phyloP scores from a whole-genome alignment of 78 protist species.

The Dictyostelium intermedium region DNA sequence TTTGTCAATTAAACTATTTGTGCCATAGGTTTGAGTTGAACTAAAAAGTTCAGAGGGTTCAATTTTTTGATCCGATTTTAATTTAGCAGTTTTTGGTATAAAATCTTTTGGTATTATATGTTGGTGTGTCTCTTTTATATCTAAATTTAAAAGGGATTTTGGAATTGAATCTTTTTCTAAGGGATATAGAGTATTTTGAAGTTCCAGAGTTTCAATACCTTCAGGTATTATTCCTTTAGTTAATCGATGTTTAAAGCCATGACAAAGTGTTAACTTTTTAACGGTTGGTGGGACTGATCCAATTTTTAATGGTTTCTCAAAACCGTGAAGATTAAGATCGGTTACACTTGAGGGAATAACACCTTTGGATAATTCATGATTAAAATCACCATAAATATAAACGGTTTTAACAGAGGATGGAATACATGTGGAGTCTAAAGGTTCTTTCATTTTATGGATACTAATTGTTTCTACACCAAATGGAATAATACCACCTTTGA shows the following conservation, averaged over 20 bases:
- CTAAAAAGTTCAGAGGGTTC: no score
- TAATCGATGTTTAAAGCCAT: not conserved
- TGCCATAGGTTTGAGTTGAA: no score
- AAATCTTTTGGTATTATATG: not conserved
- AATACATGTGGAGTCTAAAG: not conserved
- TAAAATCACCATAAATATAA: not conserved
- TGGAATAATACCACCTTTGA: not conserved
- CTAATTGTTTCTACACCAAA: not conserved
- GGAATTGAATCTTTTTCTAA: not conserved
- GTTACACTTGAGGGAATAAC: not conserved
- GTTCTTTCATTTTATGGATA: not conserved
- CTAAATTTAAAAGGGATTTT: not conserved
- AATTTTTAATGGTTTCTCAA: not conserved
- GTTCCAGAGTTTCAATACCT: not conserved
- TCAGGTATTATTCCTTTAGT: not conserved
- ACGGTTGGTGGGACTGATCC: not conserved
- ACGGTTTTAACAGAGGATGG: not conserved
- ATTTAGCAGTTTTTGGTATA: no score
- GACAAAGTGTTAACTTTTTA: not conserved
- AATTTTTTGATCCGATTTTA: no score
- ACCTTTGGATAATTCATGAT: not conserved
- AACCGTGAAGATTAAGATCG: not conserved
- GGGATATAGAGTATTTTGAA: not conserved
- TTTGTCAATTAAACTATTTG: no score
- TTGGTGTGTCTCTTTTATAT: no score